Evolutionary conservation across 2,329 filamentous ascomycete genomes (phyloP), one percentile per base, ranked within the genome.

Genomic region (Biscogniauxia marginata): DNA sequence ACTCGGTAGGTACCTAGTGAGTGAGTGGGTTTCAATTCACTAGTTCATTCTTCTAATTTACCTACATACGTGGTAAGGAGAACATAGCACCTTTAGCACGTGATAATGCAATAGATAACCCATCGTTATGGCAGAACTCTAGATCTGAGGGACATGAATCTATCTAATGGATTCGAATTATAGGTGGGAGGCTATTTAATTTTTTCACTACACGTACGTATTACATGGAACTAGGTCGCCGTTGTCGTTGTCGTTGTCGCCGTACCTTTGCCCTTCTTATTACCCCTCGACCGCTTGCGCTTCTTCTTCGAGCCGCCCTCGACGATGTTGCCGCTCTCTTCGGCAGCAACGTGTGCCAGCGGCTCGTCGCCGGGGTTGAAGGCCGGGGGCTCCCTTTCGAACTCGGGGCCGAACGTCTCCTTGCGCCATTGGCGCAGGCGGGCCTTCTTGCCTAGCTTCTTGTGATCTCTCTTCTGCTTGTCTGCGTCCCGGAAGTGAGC

Each of bases 361-460:
- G 57, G 65, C 13, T 56, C 59, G 43, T 68, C 70, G 63, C 82
- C 81, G 48, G 84, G 84, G n/a, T 80, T 82, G 63, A 78, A 85
- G 4, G 81, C 83, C 20, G 83, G 83, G 0, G 83, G 83, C 3
- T 78, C 78, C 53, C 75, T 71, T 74, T 84, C 82, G 61, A 71
- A 85, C 66, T 84, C 83, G 47, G 71, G 72, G 18, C 85, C 85
- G 69, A 88, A 88, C 16, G 80, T 81, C 53, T 87, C 84, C 58
- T 80, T 77, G 50, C 85, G 85, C 95, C 95, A 99, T 75, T 97
- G 84, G 69, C 92, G 81, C 58, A 99, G 79, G 19, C 93, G 83
- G 7, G 90, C 91, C 78, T 98, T 98, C 84, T 98, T 99, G 62
- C 91, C 89, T 24, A 98, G 81, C 66, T 84, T 83, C 80, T 96